These are phyloP conservation scores for Boletus fagicola DNA, from an alignment of 768 basidiomycete species.

Conservation along the genomic window DNA sequence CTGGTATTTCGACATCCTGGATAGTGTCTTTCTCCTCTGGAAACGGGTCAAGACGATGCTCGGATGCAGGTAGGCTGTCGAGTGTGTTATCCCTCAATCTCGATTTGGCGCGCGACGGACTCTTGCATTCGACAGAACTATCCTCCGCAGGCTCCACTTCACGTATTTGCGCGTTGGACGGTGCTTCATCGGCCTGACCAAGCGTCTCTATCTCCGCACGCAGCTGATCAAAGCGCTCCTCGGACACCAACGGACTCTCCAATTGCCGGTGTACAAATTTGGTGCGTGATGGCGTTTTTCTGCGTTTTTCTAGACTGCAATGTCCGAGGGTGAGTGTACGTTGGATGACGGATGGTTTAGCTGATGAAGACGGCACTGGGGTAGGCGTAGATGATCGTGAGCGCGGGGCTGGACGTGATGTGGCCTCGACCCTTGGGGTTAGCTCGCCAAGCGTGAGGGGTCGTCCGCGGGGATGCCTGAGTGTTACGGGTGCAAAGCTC, in stretches of 20 bases:
- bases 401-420: neutral
- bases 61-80: neutral
- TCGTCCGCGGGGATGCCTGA: conserved; percentile 28
- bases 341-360: conserved; percentile 16
- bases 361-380: conserved; percentile 5
- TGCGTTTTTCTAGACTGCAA: conserved; percentile 16
- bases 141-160: neutral
- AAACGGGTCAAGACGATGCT: neutral
- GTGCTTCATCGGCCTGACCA: conserved; percentile 4
- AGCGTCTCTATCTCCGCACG: conserved; percentile 20
- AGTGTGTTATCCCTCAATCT: neutral
- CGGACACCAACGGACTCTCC: conserved; percentile 22
- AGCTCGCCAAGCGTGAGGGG: conserved; percentile 40
- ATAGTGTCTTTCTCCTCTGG: conserved; percentile 1
- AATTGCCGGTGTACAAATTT: neutral
- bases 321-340: conserved; percentile 12
- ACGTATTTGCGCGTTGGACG: conserved; percentile 6
- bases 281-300: conserved; percentile 2
- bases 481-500: conserved; percentile 37
- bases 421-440: conserved; percentile 36
- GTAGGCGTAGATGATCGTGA: conserved; percentile 14
- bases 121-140: neutral
- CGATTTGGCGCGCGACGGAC: conserved; percentile 1
- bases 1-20: neutral
- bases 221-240: conserved; percentile 27